phyloP scores from a whole-genome alignment of 176 grass and related monocot species.

The Avena atlantica region DNA sequence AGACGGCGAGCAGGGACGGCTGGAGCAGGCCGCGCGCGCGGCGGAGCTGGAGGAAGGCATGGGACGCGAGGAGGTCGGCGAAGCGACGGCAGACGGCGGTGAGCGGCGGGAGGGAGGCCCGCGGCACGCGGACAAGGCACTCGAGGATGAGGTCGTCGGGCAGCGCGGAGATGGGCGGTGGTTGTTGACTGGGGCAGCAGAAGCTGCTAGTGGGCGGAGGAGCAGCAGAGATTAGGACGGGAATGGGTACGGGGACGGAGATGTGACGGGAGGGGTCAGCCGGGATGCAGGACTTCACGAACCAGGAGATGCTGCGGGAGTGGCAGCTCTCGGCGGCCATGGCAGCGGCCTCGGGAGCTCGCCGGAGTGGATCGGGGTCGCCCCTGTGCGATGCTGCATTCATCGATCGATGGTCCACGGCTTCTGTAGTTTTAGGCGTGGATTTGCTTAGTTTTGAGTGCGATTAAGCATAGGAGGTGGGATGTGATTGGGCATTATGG shows the following conservation, averaged over 20 bases:
- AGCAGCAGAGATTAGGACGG: not conserved
- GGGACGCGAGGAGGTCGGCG: constrained; percentile 24
- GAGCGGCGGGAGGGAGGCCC: constrained; percentile 14
- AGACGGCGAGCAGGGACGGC: constrained; percentile 57
- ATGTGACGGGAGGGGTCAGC: constrained; percentile 20
- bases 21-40: constrained; percentile 57
- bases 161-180: constrained; percentile 7
- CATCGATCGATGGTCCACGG: not conserved
- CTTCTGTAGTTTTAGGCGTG: not conserved
- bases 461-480: not conserved
- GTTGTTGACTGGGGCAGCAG: constrained; percentile 23
- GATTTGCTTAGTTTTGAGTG: constrained; percentile 2
- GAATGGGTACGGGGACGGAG: constrained; percentile 15
- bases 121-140: constrained; percentile 18
- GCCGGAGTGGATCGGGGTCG: constrained; percentile 5
- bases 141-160: constrained; percentile 43
- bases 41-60: constrained; percentile 52
- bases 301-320: constrained; percentile 26
- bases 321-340: constrained; percentile 19
- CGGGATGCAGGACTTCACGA: constrained; percentile 28
- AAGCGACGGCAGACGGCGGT: constrained; percentile 18
- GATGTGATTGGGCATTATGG: not conserved
- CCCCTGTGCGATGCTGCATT: not conserved
- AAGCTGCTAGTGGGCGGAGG: not conserved
- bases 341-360: not conserved